Evolutionary conservation across 2,329 filamentous ascomycete species (phyloP), one percentile per base, ranked within the genome.

Genomic region (Leptodontidium sp.): DNA sequence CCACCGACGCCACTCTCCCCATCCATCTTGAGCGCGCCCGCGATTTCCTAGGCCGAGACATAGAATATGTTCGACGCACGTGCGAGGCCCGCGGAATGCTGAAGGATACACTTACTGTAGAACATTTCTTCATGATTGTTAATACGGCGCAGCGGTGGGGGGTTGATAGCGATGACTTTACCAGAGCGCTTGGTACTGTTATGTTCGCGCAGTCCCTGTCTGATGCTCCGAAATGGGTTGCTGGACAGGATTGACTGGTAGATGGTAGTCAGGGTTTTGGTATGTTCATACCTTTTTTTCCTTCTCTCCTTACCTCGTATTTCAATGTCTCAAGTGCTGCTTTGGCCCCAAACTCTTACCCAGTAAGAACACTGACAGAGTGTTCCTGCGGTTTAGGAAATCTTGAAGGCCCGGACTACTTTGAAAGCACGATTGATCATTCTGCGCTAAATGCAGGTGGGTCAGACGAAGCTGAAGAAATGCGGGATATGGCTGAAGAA

Each of bases 401-500:
- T 5, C 26, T 8, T 8, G 12, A 58, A n/a, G 6, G 14, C 15
- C 29, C 8, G n/a, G 53, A 38, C 35, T 45, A 29, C 17, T 24
- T n/a, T 24, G 38, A n/a, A 38, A 58, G 29, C n/a, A 24, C 9
- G 26, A 38, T 58, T 14, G 32, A 45, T n/a, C 24, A 26, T 14
- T 35, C 35, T 26, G 38, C 26, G n/a, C 24, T 14, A 38, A 15
- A 17, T 29, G 15, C 24, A 17, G 38, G 45, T 61, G 45, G 45
- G 32, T 11, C 3, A 2, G 35, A 50, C 11, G 40, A 66, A 40
- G 55, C 66, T 8, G 50, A 61, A 15, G 69, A 70, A 40, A 55
- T 70, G 63, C 62, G 69, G 26, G 69, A 68, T 45, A 68, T 68
- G 68, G 69, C 69, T 24, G 69, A 70, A 47, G 66, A 70, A 40